These are phyloP conservation scores for Dissophora ornata DNA, from an alignment of 192 early-diverging fungal genomes.

Conservation along the genomic window DNA sequence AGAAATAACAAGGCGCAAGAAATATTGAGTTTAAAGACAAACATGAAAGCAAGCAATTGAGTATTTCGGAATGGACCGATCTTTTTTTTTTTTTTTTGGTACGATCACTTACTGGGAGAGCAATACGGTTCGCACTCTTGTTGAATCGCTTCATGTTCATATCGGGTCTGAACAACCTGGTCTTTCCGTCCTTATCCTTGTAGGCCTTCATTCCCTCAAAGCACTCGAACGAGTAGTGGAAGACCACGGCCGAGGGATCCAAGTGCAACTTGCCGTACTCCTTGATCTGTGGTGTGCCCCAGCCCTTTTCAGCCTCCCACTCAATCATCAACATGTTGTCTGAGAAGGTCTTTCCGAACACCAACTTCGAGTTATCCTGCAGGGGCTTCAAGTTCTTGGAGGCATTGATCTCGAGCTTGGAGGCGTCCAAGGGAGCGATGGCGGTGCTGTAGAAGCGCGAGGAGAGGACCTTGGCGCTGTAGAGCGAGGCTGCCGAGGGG, in stretches of 20 bases:
- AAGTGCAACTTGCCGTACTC: conserved; percentile 86
- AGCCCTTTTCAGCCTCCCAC: conserved; percentile 81
- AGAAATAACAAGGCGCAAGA: conserved; percentile 3
- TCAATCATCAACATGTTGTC: conserved; percentile 96
- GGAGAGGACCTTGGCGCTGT: conserved; percentile 33
- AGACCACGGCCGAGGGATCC: conserved; percentile 88
- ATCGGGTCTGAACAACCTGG: conserved; percentile 95
- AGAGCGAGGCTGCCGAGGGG: conserved; percentile 13
- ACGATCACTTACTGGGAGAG: conserved; percentile 86
- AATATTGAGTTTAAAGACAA: neutral
- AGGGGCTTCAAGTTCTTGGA: conserved; percentile 66
- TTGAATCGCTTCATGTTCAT: conserved; percentile 96
- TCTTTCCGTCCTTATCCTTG: conserved; percentile 86
- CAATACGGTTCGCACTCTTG: conserved; percentile 79
- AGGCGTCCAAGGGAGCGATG: conserved; percentile 38
- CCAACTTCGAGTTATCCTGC: conserved; percentile 71
- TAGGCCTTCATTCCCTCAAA: conserved; percentile 96
- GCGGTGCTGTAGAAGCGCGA: conserved; percentile 35
- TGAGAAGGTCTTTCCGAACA: conserved; percentile 91
- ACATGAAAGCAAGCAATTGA: conserved; percentile 3
- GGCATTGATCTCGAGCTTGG: conserved; percentile 43
- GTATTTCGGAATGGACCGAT: neutral
- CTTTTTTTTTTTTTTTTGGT: no score
- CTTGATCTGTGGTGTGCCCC: conserved; percentile 87
- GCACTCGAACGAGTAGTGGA: conserved; percentile 95